Base-by-base conservation (phyloP, 2,329 filamentous ascomycete genomes). In the Truncatella angustata region DNA sequence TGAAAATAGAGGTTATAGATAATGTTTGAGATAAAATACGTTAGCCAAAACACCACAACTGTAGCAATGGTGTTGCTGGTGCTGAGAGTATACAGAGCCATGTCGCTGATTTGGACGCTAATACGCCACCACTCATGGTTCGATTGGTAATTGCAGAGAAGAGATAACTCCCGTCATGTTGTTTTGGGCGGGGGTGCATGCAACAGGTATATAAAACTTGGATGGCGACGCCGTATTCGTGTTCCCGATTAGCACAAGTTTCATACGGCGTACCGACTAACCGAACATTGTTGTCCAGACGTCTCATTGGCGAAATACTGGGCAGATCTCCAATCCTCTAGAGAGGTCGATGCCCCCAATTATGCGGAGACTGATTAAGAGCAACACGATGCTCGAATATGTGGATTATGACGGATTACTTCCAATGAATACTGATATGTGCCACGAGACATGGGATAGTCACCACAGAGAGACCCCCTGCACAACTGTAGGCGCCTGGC, bases 1-100 rank as follows among this genome's bases (percentile, higher is more conserved):
- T 54, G 28, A 51, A 14, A 47, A 14, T 32, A 54, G 11, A 54
- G 5, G 18, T 54, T 54, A 34, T 54, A 54, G 3, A 53, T 23
- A 9, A 34, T 24, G 6, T 47, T 47, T 32, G 16, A 21, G 3
- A 35, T 14, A 16, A 32, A 47, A 16, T 47, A 47, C 11, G 26
- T 20, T 14, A 32, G 14, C 36, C 36, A n/a, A 12, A 39, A 39
- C 18, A 16, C 36, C 6, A 20, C 18, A n/a, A 39, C 6, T n/a
- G 36, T 39, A 2, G 36, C 36, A 39, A 39, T 12, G 7, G 16
- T 7, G 16, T 39, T 39, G 36, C 3, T n/a, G 18, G 6, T 16
- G 3, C 9, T 39, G 14, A 39, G 36, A 16, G 36, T 39, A 39
- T 39, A 39, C 7, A 16, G n/a, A n/a, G 36, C 36, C 36, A 39